These are phyloP conservation scores for Nakataea oryzae DNA, from an alignment of 2,329 filamentous ascomycete species.

Conservation along the genomic window DNA sequence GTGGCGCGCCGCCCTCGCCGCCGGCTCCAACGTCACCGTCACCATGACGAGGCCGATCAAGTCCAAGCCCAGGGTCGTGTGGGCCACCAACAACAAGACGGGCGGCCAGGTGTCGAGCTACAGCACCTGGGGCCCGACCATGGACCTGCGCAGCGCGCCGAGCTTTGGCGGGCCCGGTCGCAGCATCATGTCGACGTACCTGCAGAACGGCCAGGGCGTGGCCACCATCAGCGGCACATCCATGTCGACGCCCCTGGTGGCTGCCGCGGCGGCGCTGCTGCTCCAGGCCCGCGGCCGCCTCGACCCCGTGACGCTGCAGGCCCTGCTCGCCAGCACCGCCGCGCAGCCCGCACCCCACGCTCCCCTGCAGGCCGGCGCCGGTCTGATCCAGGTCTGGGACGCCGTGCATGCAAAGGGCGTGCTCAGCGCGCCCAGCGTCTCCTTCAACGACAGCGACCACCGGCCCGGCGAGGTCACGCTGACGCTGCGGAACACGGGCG, in stretches of 20 bases:
- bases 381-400: conserved; percentile 29
- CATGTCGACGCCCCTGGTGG: not conserved
- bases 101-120: not conserved
- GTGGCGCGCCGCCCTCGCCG: conserved; percentile 25
- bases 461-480: conserved; percentile 33
- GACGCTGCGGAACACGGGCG: conserved; percentile 27
- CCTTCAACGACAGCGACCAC: conserved; percentile 42
- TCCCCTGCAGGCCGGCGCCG: conserved; percentile 27
- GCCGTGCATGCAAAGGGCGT: conserved; percentile 25
- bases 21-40: conserved; percentile 19
- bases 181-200: not conserved
- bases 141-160: conserved; percentile 7
- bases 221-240: not conserved
- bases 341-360: conserved; percentile 10
- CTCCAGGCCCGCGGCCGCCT: not conserved
- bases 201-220: not conserved
- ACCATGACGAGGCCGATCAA: conserved; percentile 22
- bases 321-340: not conserved
- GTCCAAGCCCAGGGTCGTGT: conserved; percentile 18
- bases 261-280: not conserved
- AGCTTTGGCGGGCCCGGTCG: not conserved
- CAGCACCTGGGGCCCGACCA: conserved; percentile 1
- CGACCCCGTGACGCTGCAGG: not conserved
- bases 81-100: not conserved
- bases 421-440: conserved; percentile 28